Evolutionary conservation across 106 monocot genomes (phyloP).

Genomic region (Amphibolis antarctica): DNA sequence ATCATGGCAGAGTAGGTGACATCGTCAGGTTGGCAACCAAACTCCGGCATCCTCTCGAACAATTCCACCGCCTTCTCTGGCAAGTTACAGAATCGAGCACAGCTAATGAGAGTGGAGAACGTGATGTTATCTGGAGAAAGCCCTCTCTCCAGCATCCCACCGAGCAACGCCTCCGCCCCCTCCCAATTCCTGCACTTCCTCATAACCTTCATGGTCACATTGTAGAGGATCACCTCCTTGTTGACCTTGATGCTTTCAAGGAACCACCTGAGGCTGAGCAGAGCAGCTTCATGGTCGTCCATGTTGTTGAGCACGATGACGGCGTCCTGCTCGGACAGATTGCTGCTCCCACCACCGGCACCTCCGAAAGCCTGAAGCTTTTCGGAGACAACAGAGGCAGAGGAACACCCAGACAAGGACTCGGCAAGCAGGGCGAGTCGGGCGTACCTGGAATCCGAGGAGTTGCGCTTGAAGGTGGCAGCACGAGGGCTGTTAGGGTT

Average conservation of each 20-base stretch:
- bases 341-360: neutral
- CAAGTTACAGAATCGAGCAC: conserved; percentile 45
- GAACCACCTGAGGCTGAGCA: conserved; percentile 54
- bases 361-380: conserved; percentile 6
- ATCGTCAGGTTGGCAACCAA: conserved; percentile 38
- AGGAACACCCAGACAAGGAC: conserved; percentile 14
- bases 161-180: conserved; percentile 25
- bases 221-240: conserved; percentile 55
- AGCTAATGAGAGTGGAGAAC: conserved; percentile 64
- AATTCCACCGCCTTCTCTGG: conserved; percentile 61
- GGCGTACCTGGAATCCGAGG: conserved; percentile 36
- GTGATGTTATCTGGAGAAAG: conserved; percentile 61
- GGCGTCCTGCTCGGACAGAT: conserved; percentile 51
- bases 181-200: conserved; percentile 36
- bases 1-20: conserved; percentile 74
- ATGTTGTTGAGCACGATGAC: conserved; percentile 56
- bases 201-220: conserved; percentile 63
- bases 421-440: conserved; percentile 36
- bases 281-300: conserved; percentile 29
- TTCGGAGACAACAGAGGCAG: conserved; percentile 6
- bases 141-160: conserved; percentile 37
- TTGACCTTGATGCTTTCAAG: conserved; percentile 18
- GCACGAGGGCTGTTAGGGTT: conserved; percentile 51
- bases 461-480: conserved; percentile 19
- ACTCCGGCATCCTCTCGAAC: conserved; percentile 79